Evolutionary conservation across 371 early-diverging fungal genomes (phyloP), one percentile per base, ranked within the genome.

Genomic region (Zancudomyces culisetae): DNA sequence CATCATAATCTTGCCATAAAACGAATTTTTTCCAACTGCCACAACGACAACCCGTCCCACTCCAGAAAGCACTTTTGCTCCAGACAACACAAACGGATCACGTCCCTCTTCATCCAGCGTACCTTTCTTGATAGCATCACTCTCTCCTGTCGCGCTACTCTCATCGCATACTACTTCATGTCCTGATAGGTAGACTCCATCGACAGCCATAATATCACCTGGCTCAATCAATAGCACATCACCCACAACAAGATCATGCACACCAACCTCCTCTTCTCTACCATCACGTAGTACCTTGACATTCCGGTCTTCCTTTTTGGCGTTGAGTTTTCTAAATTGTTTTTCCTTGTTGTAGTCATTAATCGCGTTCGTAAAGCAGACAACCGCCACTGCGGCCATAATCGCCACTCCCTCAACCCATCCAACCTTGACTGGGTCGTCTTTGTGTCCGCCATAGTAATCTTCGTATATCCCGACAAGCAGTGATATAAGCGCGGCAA

Each of bases 261-360:
- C 85, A 43, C 85, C 85, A 54, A 89, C 69, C 57, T 85, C 78
- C 24, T 77, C 67, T 61, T 87, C 83, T 35, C 77, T 71, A 51
- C 90, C 80, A 63, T 77, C 75, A 49, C 88, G 79, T 23, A 78
- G 58, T 21, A 78, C 77, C 63, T 85, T 88, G 56, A 90, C 86
- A 0, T 61, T 64, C 45, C 89, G 80, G 62, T 91, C 90, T 52
- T 88, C 88, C 64, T 85, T 88, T 64, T 88, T 90, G 52, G 85
- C 83, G 59, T 83, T 86, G 42, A 96, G 77, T 59, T 81, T 81
- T 55, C 86, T 84, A 72, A 96, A 95, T 69, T 93, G 90, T 47
- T 70, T 71, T 66, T 94, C 95, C 68, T 95, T 92, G 65, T 86
- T 81, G 70, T 85, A 95, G 66, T 98, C 94, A 60, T 94, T 98